These are phyloP conservation scores for Zizania latifolia DNA, from an alignment of 176 grass and related monocot species.

Conservation along the genomic window DNA sequence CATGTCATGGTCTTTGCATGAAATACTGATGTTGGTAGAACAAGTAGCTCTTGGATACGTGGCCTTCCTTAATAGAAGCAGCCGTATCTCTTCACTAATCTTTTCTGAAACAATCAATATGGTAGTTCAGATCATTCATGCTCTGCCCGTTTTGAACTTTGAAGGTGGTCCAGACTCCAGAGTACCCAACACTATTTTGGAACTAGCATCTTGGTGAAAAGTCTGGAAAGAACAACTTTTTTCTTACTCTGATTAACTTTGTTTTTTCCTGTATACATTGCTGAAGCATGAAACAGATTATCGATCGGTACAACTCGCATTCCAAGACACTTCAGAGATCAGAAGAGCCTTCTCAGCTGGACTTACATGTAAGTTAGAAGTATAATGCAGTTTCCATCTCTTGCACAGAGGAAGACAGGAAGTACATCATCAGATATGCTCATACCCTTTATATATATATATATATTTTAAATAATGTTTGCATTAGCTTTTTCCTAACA, in stretches of 20 bases:
- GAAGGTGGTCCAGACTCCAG: too few relatives aligned
- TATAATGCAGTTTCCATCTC: not conserved
- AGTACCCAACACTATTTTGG: not conserved
- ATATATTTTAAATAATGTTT: not conserved
- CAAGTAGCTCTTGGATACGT: not conserved
- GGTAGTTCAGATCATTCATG: not conserved
- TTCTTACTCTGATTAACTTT: not conserved
- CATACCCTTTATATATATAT: too few relatives aligned
- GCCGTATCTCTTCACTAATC: too few relatives aligned
- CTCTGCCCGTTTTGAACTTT: not conserved
- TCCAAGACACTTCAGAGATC: slow-evolving; percentile 51
- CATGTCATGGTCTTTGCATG: not conserved
- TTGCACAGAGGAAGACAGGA: not conserved
- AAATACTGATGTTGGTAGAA: not conserved
- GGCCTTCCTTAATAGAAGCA: not conserved
- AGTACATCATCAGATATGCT: too few relatives aligned
- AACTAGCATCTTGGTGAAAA: not conserved
- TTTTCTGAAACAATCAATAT: not conserved
- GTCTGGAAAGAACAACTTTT: not conserved
- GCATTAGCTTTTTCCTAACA: not conserved
- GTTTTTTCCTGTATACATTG: slow-evolving; percentile 15
- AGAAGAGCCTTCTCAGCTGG: slow-evolving; percentile 29
- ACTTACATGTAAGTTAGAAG: slow-evolving; percentile 48
- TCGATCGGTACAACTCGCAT: slow-evolving; percentile 49
- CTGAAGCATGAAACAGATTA: slow-evolving; percentile 70